Conservation (phyloP, 306 rosid species). For the Trichosanthes cucumerina region DNA sequence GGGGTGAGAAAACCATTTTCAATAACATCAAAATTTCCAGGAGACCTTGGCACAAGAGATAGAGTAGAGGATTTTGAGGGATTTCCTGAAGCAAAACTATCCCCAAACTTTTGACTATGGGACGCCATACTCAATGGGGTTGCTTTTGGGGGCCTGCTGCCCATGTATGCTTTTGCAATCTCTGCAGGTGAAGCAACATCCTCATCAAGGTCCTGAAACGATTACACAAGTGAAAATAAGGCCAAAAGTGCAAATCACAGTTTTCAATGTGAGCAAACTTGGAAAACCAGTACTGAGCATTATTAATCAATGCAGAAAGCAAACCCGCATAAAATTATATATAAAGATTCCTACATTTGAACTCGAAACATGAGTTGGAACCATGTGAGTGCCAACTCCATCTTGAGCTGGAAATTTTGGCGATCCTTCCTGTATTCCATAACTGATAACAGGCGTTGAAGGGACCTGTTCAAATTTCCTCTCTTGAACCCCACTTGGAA, state of each 20-base stretch:
- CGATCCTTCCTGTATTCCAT: constrained; percentile 28
- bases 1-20: constrained; percentile 71
- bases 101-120: constrained; percentile 25
- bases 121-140: constrained; percentile 44
- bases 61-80: constrained; percentile 29
- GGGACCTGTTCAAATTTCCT: constrained; percentile 30
- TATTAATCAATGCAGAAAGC: background rate
- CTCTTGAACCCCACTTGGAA: constrained; percentile 34
- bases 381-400: constrained; percentile 25
- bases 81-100: constrained; percentile 27
- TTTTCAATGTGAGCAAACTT: background rate
- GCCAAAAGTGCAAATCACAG: background rate
- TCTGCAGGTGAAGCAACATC: constrained; percentile 78
- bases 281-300: background rate
- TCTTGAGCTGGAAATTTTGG: constrained; percentile 22
- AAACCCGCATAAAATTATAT: background rate
- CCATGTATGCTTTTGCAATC: constrained; percentile 95
- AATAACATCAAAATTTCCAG: constrained; percentile 32
- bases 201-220: constrained; percentile 56
- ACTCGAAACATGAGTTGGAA: constrained; percentile 32
- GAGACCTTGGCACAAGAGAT: constrained; percentile 47
- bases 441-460: constrained; percentile 23
- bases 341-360: constrained; percentile 40
- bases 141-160: constrained; percentile 50
- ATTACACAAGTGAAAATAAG: constrained; percentile 19